A percentile compares a stretch with the other conserved stretches of the same genome.
These are phyloP conservation scores for Lactarius hatsudake DNA, from an alignment of 768 basidiomycete genomes.

Conservation along the genomic window DNA sequence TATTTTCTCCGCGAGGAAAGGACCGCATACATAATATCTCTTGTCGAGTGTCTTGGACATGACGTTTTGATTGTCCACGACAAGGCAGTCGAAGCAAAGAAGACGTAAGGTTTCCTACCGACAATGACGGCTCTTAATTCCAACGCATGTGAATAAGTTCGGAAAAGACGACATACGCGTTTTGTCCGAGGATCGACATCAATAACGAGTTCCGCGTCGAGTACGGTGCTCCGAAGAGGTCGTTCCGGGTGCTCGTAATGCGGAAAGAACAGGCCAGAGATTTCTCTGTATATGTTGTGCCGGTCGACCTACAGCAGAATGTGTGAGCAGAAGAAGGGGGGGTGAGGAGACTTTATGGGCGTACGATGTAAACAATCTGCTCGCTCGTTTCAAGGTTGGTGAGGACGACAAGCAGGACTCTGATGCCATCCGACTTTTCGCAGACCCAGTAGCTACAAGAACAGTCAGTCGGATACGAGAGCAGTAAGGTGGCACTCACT, in stretches of 20 bases:
- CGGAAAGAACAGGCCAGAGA: constrained; percentile 83
- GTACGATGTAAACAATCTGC: constrained; percentile 73
- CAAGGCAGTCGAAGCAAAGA: constrained; percentile 91
- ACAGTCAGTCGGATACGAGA: neutral
- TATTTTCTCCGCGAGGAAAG: neutral
- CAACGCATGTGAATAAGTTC: constrained; percentile 7
- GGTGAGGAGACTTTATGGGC: neutral
- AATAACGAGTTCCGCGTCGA: constrained; percentile 93
- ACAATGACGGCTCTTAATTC: constrained; percentile 11
- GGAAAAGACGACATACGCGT: constrained; percentile 45
- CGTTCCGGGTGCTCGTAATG: constrained; percentile 70
- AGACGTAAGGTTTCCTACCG: constrained; percentile 75
- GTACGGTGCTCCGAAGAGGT: constrained; percentile 72
- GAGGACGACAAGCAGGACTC: constrained; percentile 81
- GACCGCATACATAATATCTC: constrained; percentile 79
- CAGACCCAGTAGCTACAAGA: constrained; percentile 91
- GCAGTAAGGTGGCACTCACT: constrained; percentile 49
- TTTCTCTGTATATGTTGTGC: constrained; percentile 78
- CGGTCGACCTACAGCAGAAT: constrained; percentile 75
- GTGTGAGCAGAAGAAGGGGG: neutral
- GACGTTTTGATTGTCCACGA: constrained; percentile 80
- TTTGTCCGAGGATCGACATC: constrained; percentile 80
- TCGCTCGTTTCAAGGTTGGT: constrained; percentile 50
- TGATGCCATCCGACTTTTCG: constrained; percentile 96
- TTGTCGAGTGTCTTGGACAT: constrained; percentile 81